A percentile compares a stretch with the other conserved stretches of the same genome.
phyloP scores from a whole-genome alignment of 495 filamentous ascomycete species.

The Rhypophila decipiens region DNA sequence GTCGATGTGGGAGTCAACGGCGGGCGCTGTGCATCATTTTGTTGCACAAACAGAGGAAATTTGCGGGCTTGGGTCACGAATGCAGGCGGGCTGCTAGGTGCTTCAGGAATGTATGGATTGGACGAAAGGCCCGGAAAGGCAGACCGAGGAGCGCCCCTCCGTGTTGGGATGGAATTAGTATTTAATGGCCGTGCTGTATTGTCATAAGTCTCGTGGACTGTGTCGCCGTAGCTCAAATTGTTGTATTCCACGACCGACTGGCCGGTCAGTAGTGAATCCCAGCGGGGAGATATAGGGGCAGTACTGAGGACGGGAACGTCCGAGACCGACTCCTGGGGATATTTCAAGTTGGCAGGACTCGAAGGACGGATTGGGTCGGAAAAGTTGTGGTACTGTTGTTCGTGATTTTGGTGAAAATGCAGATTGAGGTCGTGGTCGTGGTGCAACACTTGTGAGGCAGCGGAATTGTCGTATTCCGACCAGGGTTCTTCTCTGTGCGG shows the following conservation, averaged over 20 bases:
- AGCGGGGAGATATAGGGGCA: constrained; percentile 34
- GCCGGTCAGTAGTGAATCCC: constrained; percentile 34
- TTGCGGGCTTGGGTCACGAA: constrained; percentile 9
- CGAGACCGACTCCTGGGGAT: constrained; percentile 7
- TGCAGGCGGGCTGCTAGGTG: constrained; percentile 5
- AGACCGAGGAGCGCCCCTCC: constrained; percentile 16
- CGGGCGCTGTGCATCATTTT: constrained; percentile 20
- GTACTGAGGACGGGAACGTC: constrained; percentile 15
- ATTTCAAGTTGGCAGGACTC: constrained; percentile 12
- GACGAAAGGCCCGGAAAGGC: constrained; percentile 28
- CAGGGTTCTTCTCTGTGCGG: constrained; percentile 20
- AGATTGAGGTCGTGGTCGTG: constrained; percentile 13
- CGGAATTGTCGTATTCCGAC: constrained; percentile 22
- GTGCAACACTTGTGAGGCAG: constrained; percentile 17
- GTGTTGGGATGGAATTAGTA: constrained; percentile 20
- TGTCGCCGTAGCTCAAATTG: constrained; percentile 7
- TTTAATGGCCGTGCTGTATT: constrained; percentile 18
- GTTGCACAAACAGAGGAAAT: constrained; percentile 18
- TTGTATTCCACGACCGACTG: constrained; percentile 6
- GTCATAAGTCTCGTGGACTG: constrained; percentile 6
- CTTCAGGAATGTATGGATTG: constrained; percentile 26
- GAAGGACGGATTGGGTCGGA: constrained; percentile 9
- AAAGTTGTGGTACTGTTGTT: constrained; percentile 14
- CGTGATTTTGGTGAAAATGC: constrained; percentile 13
- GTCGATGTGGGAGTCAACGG: constrained; percentile 13